phyloP scores from a whole-genome alignment of 306 rosid genomes.

The Vachellia collinsii region DNA sequence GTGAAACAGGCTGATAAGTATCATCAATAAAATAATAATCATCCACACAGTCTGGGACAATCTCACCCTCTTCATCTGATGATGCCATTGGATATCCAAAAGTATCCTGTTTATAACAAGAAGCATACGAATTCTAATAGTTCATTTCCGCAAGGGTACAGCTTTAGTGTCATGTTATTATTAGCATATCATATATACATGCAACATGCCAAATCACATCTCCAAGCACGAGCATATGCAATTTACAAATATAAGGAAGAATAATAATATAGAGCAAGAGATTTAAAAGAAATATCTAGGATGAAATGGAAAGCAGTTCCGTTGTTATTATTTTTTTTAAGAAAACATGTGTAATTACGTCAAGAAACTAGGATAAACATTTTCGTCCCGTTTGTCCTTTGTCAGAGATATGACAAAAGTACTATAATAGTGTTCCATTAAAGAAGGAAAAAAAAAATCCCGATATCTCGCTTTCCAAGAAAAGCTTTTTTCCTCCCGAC shows the following conservation, averaged over 20 bases:
- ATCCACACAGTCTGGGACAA: conserved; percentile 36
- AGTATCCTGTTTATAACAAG: conserved; percentile 19
- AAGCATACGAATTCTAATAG: conserved; percentile 18
- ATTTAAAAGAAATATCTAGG: not conserved
- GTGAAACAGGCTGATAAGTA: conserved; percentile 44
- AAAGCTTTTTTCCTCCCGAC: not conserved
- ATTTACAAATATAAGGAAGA: not conserved
- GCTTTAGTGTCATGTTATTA: not conserved
- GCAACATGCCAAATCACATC: not conserved
- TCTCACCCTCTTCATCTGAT: conserved; percentile 68
- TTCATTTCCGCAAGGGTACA: conserved; percentile 18
- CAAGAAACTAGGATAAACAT: conserved; percentile 13
- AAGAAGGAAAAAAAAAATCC: not conserved
- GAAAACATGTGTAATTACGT: not conserved
- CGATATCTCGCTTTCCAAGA: conserved; percentile 1
- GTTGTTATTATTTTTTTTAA: not conserved
- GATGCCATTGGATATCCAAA: conserved; percentile 56
- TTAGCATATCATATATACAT: not conserved
- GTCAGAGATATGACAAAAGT: conserved; percentile 9
- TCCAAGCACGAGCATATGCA: not conserved
- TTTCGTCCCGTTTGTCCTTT: not conserved
- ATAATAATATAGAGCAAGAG: not conserved
- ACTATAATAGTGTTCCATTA: not conserved
- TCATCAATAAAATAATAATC: conserved; percentile 50
- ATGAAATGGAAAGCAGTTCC: not conserved